Evolutionary conservation across 2,329 filamentous ascomycete species (phyloP).

Genomic region (Calonectria naviculata): DNA sequence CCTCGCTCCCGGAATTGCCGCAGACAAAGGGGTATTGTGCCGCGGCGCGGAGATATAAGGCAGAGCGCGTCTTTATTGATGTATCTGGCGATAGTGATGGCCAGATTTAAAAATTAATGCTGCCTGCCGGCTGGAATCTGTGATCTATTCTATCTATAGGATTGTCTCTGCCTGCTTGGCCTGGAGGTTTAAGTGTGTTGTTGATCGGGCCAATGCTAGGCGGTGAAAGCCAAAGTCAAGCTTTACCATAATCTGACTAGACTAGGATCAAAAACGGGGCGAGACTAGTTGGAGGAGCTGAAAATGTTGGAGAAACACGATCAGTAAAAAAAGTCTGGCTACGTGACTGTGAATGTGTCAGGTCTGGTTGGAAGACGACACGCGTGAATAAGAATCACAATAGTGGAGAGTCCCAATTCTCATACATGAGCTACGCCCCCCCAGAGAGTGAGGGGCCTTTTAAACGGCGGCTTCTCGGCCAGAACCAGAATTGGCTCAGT

Average conservation of each 20-base stretch:
- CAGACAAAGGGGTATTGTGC: background rate
- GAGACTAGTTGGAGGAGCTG: background rate
- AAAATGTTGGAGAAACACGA: background rate
- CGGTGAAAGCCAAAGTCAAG: background rate
- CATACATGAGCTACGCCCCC: background rate
- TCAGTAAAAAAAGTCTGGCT: background rate
- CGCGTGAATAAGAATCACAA: background rate
- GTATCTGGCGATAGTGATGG: background rate
- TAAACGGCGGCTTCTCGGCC: background rate
- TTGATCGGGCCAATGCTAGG: background rate
- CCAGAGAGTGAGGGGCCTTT: background rate
- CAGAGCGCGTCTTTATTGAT: background rate
- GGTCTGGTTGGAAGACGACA: background rate
- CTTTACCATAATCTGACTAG: conserved; percentile 3
- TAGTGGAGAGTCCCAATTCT: background rate
- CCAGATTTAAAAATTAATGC: background rate
- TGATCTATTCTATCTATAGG: no score
- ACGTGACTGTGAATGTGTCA: background rate
- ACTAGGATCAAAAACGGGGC: background rate
- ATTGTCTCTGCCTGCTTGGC: no score
- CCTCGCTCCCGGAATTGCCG: background rate
- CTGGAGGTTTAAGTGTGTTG: background rate
- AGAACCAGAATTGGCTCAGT: background rate
- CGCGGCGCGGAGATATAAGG: background rate
- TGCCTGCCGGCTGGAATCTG: background rate